These are phyloP conservation scores for Saccharomycopsis sp. DNA, from an alignment of 805 yeast genomes.

Conservation along the genomic window DNA sequence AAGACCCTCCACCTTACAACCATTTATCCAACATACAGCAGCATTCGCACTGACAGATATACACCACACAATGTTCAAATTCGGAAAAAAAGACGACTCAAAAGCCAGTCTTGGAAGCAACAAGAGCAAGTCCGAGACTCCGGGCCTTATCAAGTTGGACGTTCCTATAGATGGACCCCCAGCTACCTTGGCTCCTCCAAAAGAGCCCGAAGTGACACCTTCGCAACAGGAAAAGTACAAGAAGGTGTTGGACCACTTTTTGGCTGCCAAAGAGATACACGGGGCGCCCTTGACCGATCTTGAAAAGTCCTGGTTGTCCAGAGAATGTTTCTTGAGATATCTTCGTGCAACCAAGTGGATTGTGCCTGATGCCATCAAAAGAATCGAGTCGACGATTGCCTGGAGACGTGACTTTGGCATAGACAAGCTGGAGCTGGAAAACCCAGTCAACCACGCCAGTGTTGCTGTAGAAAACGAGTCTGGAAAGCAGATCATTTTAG, in stretches of 20 bases:
- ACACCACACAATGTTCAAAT: slow-evolving; percentile 13
- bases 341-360: slow-evolving; percentile 93
- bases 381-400: slow-evolving; percentile 70
- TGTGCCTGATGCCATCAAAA: slow-evolving; percentile 56
- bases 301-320: slow-evolving; percentile 71
- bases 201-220: slow-evolving; percentile 36
- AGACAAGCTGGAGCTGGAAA: slow-evolving; percentile 35
- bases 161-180: slow-evolving; percentile 57
- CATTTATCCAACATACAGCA: too few relatives aligned
- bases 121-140: not conserved
- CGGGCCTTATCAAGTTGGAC: slow-evolving; percentile 26
- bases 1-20: too few relatives aligned
- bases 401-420: slow-evolving; percentile 73
- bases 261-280: not conserved
- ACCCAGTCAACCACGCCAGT: slow-evolving; percentile 46
- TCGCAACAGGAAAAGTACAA: slow-evolving; percentile 56
- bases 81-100: slow-evolving; percentile 15
- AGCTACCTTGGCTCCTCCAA: slow-evolving; percentile 41
- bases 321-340: slow-evolving; percentile 86
- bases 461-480: slow-evolving; percentile 70
- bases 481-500: slow-evolving; percentile 88
- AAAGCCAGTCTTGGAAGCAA: not conserved
- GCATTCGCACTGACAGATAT: too few relatives aligned
- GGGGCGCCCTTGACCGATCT: slow-evolving; percentile 13
- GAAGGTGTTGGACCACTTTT: slow-evolving; percentile 54